These are phyloP conservation scores for Colletotrichum liaoningense DNA, from an alignment of 2,329 filamentous ascomycete species.

Conservation along the genomic window DNA sequence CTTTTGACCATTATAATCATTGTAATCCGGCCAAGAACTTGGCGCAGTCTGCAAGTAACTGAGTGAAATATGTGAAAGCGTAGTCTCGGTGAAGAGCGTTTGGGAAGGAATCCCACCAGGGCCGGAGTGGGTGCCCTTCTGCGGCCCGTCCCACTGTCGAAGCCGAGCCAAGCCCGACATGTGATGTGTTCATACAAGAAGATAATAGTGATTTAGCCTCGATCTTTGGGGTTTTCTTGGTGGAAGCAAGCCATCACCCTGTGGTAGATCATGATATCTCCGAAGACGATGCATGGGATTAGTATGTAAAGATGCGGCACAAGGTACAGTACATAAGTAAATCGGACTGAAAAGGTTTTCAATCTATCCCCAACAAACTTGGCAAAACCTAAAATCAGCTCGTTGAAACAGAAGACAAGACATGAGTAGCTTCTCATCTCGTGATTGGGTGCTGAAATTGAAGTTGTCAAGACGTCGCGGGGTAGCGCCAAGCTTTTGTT, in stretches of 20 bases:
- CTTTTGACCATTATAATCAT: background rate
- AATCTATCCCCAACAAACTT: background rate
- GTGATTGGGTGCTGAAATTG: too few relatives aligned
- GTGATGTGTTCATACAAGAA: background rate
- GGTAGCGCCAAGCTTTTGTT: constrained; percentile 7
- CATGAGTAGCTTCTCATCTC: background rate
- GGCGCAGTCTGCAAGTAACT: background rate
- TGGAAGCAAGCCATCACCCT: background rate
- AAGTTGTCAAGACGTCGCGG: background rate
- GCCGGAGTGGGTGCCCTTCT: background rate
- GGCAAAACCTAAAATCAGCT: background rate
- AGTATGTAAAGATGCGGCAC: too few relatives aligned
- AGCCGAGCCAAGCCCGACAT: background rate
- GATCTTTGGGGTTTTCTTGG: background rate
- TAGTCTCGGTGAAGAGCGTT: background rate
- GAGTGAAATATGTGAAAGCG: background rate
- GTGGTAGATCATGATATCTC: background rate
- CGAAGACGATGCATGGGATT: background rate
- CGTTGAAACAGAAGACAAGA: background rate
- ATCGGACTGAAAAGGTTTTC: background rate
- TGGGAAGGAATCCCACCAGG: background rate
- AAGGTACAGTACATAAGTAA: too few relatives aligned
- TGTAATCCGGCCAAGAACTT: background rate
- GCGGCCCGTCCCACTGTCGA: background rate
- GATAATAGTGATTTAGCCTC: background rate